Base-by-base conservation (phyloP, 2,329 filamentous ascomycete genomes). In the Colletotrichum destructivum region DNA sequence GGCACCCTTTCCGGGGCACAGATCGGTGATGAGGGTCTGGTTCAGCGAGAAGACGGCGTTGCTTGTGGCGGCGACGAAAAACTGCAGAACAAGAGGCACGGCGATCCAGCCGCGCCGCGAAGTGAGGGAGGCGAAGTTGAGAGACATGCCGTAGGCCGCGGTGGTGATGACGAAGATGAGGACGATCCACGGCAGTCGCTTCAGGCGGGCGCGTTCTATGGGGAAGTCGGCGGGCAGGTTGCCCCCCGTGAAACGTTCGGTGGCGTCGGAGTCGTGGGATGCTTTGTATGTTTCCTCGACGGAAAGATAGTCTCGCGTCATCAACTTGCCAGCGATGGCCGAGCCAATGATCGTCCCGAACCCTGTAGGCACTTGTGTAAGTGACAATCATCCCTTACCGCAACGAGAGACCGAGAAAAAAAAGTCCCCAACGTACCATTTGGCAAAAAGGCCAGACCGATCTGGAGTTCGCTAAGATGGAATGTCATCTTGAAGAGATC, bases 331-430 rank as follows among this genome's bases (percentile, higher is more conserved):
- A 18, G 81, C 82, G 1, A 81, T 75, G 44, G 81, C 79, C 2
- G 83, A 84, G 5, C 83, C 84, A 23, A 80, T 75, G 49, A 86
- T 83, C 23, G 82, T 82, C 21, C 83, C 83, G n/a, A 84, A 18
- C 5, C 77, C 76, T 77, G 31, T 42, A 26, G 16, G 16, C 26
- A 15, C 3, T 18, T 16, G 23, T 5, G 44, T 57, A 13, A 68
- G 49, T 8, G 31, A 64, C n/a, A 3, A 7, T 16, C 16, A 42
- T 2, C 11, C 3, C 12, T 5, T 38, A 9, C 31, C 8, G 31
- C 31, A 31, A 31, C 31, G 31, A 31, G 4, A 31, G 31, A 31
- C 31, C n/a, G n/a, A n/a, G n/a, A 9, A 2, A 31, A 31, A 31
- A 31, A 7, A 9, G 31, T 1, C 1, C 7, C 31, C 7, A 3